These are phyloP conservation scores for Haematococcus sp. DNA, from an alignment of 139 green algal species.

Conservation along the genomic window DNA sequence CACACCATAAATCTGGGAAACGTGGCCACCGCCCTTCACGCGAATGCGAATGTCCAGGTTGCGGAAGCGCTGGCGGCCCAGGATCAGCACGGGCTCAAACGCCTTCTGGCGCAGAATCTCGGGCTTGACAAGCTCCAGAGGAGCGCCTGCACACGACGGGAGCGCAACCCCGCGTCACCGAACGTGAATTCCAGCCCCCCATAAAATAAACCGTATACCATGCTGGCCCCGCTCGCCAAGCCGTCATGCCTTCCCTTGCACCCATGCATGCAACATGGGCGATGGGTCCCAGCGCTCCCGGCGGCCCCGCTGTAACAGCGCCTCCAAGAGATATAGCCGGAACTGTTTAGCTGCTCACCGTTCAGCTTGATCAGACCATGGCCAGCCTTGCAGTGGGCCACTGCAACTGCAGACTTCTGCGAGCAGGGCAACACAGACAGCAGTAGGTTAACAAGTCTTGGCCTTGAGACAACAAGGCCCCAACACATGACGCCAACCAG, in stretches of 20 bases:
- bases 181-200: neutral
- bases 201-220: neutral
- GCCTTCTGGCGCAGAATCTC: slow-evolving; percentile 95
- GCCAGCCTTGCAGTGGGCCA: slow-evolving; percentile 92
- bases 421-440: neutral
- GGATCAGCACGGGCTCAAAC: slow-evolving; percentile 93
- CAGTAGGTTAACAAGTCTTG: too few relatives aligned
- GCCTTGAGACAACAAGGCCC: too few relatives aligned
- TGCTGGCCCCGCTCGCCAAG: neutral
- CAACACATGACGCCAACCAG: too few relatives aligned
- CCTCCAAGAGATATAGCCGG: neutral
- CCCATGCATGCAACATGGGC: neutral
- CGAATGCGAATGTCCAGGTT: slow-evolving; percentile 97
- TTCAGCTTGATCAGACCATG: slow-evolving; percentile 95
- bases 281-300: neutral
- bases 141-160: slow-evolving; percentile 56
- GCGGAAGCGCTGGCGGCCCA: slow-evolving; percentile 88
- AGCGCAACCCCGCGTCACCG: neutral
- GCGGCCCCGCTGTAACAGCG: neutral
- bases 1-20: slow-evolving; percentile 89
- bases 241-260: neutral
- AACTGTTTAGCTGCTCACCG: slow-evolving; percentile 53
- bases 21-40: slow-evolving; percentile 95
- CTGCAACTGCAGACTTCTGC: slow-evolving; percentile 97
- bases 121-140: slow-evolving; percentile 94